phyloP scores from a whole-genome alignment of 768 basidiomycete species.

The Auricularia sp. region DNA sequence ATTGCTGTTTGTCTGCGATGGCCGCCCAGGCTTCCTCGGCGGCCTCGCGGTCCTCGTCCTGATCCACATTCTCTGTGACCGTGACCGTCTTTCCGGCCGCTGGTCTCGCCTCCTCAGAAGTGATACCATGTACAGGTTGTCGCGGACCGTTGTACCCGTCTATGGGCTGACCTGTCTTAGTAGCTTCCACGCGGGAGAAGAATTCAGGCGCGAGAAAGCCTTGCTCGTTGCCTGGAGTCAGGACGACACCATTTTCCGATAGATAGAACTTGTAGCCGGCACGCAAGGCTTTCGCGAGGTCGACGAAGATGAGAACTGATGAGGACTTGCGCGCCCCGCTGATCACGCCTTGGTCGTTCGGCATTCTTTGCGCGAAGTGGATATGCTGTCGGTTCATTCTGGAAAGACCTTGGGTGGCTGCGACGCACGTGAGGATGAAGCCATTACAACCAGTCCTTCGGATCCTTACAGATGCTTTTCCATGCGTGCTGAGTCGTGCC shows the following conservation, averaged over 20 bases:
- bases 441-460: neutral
- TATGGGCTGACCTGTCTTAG: slow-evolving; percentile 3
- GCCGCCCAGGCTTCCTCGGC: neutral
- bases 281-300: slow-evolving; percentile 59
- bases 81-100: neutral
- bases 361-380: slow-evolving; percentile 77
- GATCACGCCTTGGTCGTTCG: slow-evolving; percentile 53
- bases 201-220: slow-evolving; percentile 55
- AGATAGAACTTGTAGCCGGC: slow-evolving; percentile 66
- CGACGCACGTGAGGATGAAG: slow-evolving; percentile 9
- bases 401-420: slow-evolving; percentile 64
- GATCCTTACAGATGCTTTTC: slow-evolving; percentile 51
- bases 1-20: neutral
- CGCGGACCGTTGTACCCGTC: neutral
- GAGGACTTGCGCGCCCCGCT: slow-evolving; percentile 76
- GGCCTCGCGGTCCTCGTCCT: neutral
- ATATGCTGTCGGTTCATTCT: slow-evolving; percentile 87
- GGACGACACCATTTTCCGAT: slow-evolving; percentile 80
- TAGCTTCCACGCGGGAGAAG: slow-evolving; percentile 58
- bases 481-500: slow-evolving; percentile 66
- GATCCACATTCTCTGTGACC: neutral
- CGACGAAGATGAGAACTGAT: slow-evolving; percentile 72
- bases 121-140: neutral
- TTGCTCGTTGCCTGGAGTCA: slow-evolving; percentile 63
- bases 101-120: neutral